Base-by-base conservation (phyloP, 1,284 basidiomycete genomes). In the Mycena sp. region DNA sequence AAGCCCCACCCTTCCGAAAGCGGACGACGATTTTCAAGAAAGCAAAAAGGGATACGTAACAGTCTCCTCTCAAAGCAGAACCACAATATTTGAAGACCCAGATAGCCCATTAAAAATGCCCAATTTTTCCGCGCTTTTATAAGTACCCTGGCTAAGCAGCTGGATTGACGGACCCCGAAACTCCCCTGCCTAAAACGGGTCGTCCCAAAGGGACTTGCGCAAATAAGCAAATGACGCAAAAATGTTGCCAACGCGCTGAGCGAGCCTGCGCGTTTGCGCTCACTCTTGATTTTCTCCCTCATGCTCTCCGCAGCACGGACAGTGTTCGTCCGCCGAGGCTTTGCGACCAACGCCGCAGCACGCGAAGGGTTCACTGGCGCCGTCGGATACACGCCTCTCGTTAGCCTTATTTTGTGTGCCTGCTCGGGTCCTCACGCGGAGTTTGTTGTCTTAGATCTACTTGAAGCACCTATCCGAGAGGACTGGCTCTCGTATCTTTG, bases 371-470 rank as follows among this genome's bases (percentile, higher is more conserved):
- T 99, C 78, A 88, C 88, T 25, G 95, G 93, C 21, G 92, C 96
- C 14, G 84, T 99, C 61, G 96, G 97, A 69, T 96, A 96, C 80
- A 99, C 97, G 2, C 97, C 97, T 56, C 82, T 99, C 52, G 95
- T 95, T 59, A 71, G 90, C 79, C 23, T 43, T n/a, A 30, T 28
- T 25, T 57, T 5, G 7, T 57, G 40, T 17, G 48, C 59, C 58
- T 35, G 41, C n/a, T 12, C 52, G 37, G 45, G 35, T 32, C 14
- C 51, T 64, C 57, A 43, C 32, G 56, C 29, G 35, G 45, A 35
- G 14, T 14, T 50, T 58, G 67, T 49, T 58, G 10, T 26, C 56
- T 57, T 70, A 97, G 95, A 95, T 98, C 67, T 87, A 90, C 69
- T 83, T 98, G 58, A 90, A 93, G 78, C 81, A 81, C 29, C 83